Conservation (phyloP, 2,329 filamentous ascomycete species). For the Xylariaceae sp. region DNA sequence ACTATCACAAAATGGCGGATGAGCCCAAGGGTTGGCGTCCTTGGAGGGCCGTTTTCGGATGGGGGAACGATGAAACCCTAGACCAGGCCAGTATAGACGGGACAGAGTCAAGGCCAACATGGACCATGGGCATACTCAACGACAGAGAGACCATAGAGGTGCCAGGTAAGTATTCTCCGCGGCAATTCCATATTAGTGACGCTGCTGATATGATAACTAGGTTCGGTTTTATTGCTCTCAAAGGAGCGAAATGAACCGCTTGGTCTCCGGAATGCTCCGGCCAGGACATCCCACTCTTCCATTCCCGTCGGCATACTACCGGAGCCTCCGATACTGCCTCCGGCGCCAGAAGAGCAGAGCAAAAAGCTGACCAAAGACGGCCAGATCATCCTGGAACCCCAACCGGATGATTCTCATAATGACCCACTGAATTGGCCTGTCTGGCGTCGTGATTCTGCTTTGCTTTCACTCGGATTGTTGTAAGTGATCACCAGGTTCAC, state of each 20-base stretch:
- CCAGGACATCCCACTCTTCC: constrained; percentile 56
- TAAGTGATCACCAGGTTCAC: not conserved
- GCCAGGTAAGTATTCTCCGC: constrained; percentile 56
- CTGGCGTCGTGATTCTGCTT: constrained; percentile 73
- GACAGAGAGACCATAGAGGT: constrained; percentile 80
- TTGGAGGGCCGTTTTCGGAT: constrained; percentile 23
- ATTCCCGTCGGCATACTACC: constrained; percentile 45
- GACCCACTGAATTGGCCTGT: constrained; percentile 90
- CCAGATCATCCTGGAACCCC: constrained; percentile 80
- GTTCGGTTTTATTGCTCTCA: constrained; percentile 55
- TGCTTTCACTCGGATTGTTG: constrained; percentile 82
- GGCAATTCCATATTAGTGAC: not conserved
- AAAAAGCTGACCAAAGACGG: constrained; percentile 79
- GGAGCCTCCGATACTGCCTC: constrained; percentile 31
- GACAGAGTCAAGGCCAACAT: constrained; percentile 32
- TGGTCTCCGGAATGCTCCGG: constrained; percentile 54
- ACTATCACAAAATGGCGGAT: constrained; percentile 18
- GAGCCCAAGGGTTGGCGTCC: constrained; percentile 14
- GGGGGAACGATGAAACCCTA: constrained; percentile 9
- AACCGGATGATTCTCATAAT: constrained; percentile 85
- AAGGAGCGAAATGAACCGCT: constrained; percentile 54
- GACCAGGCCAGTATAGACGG: constrained; percentile 7
- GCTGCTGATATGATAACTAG: constrained; percentile 34
- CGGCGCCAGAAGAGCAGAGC: constrained; percentile 33
- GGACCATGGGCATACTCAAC: constrained; percentile 77